A percentile compares a stretch with the other conserved stretches of the same genome.
These are phyloP conservation scores for Chamaecrista fasciculata DNA, from an alignment of 306 rosid species.

Conservation along the genomic window DNA sequence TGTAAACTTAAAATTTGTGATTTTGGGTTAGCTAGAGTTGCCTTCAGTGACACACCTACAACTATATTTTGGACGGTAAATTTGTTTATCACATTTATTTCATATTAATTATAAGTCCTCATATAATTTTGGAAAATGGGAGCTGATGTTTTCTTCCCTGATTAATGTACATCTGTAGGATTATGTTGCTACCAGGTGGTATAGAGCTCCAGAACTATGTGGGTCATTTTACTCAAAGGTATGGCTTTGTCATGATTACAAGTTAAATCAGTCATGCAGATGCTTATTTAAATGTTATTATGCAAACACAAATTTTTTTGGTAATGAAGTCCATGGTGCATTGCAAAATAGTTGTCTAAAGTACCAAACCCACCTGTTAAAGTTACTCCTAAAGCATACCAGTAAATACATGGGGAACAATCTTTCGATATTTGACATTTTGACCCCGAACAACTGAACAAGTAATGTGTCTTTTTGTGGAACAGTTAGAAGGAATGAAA, in stretches of 20 bases:
- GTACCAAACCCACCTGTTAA: neutral
- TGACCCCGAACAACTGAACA: neutral
- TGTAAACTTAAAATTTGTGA: conserved; percentile 96
- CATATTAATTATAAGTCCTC: neutral
- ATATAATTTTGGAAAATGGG: neutral
- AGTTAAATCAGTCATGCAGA: neutral
- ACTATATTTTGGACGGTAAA: conserved; percentile 96
- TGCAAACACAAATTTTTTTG: neutral
- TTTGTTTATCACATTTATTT: neutral
- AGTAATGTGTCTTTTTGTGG: neutral
- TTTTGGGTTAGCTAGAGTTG: conserved; percentile 95
- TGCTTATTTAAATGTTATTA: neutral
- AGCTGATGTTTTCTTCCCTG: conserved; percentile 25
- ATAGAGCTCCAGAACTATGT: conserved; percentile 97
- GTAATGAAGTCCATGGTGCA: neutral
- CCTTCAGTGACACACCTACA: conserved; percentile 83
- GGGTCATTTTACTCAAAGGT: conserved; percentile 98
- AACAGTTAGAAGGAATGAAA: neutral
- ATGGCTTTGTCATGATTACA: conserved; percentile 26
- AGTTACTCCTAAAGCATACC: neutral
- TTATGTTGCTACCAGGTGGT: conserved; percentile 99
- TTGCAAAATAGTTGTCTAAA: neutral
- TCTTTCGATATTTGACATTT: neutral
- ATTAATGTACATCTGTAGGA: conserved; percentile 49
- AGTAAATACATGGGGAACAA: neutral